A percentile compares a stretch with the other conserved stretches of the same genome.
These are phyloP conservation scores for Macadamia tetraphylla DNA, from an alignment of 164 flowering plant genomes.

Conservation along the genomic window DNA sequence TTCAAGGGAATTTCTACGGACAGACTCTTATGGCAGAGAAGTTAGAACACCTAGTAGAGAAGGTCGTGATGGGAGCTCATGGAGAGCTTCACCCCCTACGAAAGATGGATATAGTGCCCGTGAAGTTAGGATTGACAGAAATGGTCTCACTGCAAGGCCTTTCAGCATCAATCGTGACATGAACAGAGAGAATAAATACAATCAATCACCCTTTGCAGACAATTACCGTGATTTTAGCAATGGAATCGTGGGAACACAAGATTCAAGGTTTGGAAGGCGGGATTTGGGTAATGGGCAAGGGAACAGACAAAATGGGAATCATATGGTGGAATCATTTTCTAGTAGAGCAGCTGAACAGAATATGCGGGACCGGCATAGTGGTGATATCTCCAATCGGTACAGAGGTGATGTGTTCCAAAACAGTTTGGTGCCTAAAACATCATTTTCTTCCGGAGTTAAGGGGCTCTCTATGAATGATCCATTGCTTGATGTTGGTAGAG, in stretches of 20 bases:
- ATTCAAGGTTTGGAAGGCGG: conserved; percentile 36
- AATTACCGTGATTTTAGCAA: conserved; percentile 23
- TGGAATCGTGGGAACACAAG: conserved; percentile 17
- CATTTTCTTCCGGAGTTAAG: conserved; percentile 42
- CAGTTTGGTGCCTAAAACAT: conserved; percentile 32
- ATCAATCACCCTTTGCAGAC: conserved; percentile 28
- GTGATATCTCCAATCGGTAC: conserved; percentile 38
- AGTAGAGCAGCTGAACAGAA: conserved; percentile 37
- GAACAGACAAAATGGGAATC: conserved; percentile 50
- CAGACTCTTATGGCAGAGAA: conserved; percentile 37
- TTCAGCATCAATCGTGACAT: conserved; percentile 29
- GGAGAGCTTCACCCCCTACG: conserved; percentile 46
- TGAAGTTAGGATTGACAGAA: conserved; percentile 34
- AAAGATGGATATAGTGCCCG: conserved; percentile 33
- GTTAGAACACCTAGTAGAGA: conserved; percentile 48
- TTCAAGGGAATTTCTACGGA: conserved; percentile 46
- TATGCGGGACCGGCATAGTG: conserved; percentile 28
- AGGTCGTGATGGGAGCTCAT: conserved; percentile 48
- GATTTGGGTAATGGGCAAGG: conserved; percentile 39
- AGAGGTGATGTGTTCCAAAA: conserved; percentile 41
- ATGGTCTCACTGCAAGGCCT: conserved; percentile 29
- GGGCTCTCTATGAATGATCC: conserved; percentile 45
- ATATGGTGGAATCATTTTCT: conserved; percentile 27
- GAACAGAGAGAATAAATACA: conserved; percentile 38
- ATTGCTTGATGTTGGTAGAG: conserved; percentile 49